A percentile compares a stretch with the other conserved stretches of the same genome.
phyloP scores from a whole-genome alignment of 768 basidiomycete genomes.

The Gyrodon lividus region DNA sequence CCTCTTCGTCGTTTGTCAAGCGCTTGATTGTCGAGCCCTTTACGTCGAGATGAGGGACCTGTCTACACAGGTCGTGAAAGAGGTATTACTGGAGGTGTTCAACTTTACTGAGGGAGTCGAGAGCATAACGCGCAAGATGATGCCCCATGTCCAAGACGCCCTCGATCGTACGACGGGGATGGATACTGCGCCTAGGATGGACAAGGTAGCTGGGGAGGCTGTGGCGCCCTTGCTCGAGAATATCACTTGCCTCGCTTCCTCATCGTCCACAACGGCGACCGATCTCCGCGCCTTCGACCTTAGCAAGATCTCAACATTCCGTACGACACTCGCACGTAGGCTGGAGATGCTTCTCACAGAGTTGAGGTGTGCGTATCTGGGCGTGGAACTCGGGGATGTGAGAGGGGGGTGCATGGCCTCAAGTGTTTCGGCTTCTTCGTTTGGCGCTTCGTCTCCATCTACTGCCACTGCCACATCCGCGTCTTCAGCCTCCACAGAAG shows the following conservation, averaged over 20 bases:
- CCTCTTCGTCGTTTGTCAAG: constrained; percentile 75
- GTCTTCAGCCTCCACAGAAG: constrained; percentile 27
- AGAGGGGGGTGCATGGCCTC: constrained; percentile 10
- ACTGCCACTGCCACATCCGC: too few species aligned
- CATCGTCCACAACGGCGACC: background rate
- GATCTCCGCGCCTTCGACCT: constrained; percentile 19
- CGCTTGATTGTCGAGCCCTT: constrained; percentile 79
- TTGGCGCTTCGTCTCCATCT: constrained; percentile 2
- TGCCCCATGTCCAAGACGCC: constrained; percentile 41
- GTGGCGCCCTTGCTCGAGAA: constrained; percentile 61
- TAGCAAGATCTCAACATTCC: constrained; percentile 24
- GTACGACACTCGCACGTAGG: constrained; percentile 13
- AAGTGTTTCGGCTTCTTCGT: background rate
- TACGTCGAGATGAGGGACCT: constrained; percentile 58
- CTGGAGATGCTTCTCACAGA: constrained; percentile 25
- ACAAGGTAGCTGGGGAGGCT: constrained; percentile 61
- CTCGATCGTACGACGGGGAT: constrained; percentile 69
- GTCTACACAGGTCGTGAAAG: constrained; percentile 20
- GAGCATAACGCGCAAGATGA: constrained; percentile 32
- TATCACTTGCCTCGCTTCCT: constrained; percentile 6
- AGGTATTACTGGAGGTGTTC: constrained; percentile 16
- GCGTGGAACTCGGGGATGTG: constrained; percentile 21
- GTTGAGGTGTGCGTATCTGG: constrained; percentile 29
- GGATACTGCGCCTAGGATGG: constrained; percentile 71
- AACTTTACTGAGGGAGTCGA: constrained; percentile 4